Base-by-base conservation (phyloP, 139 green algal genomes). In the Edaphochlamys debaryana region DNA sequence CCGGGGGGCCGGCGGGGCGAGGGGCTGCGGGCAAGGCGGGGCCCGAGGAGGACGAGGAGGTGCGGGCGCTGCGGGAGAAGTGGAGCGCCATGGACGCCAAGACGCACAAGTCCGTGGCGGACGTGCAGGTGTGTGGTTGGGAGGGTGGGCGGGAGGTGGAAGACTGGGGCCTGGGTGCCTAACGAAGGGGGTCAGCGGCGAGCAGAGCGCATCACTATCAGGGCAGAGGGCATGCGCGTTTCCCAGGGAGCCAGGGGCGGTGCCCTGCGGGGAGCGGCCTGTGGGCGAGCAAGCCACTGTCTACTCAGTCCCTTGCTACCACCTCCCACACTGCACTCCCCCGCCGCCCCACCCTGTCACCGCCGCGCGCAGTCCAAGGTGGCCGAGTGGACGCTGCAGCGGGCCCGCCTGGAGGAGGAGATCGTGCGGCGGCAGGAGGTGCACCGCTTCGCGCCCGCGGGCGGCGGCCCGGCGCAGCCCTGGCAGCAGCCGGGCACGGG, bases 381-480 rank as follows among this genome's bases (percentile, higher is more conserved):
- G 48, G 38, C 63, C 29, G 62, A 72, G 38, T 90, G 86, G 86
- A 73, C 81, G 45, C 34, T 80, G 58, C 81, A 85, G 50, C 80
- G 86, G 4, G 80, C 80, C 0, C 80, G 86, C 0, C 69, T 90
- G 25, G 86, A 90, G 68, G 86, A 90, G 69, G 86, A 90, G 80
- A 87, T 90, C 27, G 75, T 90, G n/a, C 74, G 86, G 60, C 67
- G 86, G 36, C 86, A 87, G 64, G 86, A 90, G 41, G 86, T 77
- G 3, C 56, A 34, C 41, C 80, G 86, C 60, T 87, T 83, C 76
- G 36, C 81, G 34, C 13, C 41, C 29, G 36, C 32, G 37, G 34
- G 50, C 52, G 37, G 36, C 20, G 64, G 40, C 41, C 6, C 4
- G 40, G 60, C n/a, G 7, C 5, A n/a, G 8, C 73, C 19, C 34